phyloP scores from a whole-genome alignment of 306 rosid species.

The Fragaria ananassa region DNA sequence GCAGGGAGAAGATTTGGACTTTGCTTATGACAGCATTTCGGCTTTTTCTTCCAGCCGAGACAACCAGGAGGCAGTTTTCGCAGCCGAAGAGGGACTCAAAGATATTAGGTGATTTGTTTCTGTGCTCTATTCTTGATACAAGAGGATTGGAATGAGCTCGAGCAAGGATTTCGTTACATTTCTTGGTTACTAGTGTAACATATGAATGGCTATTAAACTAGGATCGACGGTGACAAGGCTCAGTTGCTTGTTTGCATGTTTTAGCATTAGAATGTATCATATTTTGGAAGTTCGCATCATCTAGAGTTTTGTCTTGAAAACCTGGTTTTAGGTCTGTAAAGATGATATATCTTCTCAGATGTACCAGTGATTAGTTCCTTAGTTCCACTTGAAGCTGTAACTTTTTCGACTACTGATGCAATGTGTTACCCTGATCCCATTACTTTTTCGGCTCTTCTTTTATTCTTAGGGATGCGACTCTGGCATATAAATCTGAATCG shows the following conservation, averaged over 20 bases:
- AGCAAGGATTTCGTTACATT: not conserved
- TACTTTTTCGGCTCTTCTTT: constrained; percentile 17
- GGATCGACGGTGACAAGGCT: not conserved
- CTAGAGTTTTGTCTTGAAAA: not conserved
- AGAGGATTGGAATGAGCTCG: not conserved
- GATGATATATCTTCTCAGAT: not conserved
- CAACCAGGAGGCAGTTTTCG: constrained; percentile 86
- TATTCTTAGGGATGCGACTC: constrained; percentile 67
- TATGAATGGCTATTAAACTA: not conserved
- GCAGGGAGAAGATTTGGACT: constrained; percentile 91
- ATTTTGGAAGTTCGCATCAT: not conserved
- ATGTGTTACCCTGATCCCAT: not conserved
- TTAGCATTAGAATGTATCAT: not conserved
- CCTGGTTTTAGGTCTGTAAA: not conserved
- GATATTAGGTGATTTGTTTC: constrained; percentile 53
- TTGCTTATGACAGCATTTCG: constrained; percentile 80
- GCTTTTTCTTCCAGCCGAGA: constrained; percentile 84
- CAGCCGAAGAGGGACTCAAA: constrained; percentile 77
- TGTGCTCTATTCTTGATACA: not conserved
- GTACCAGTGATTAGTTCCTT: not conserved
- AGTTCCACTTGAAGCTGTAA: not conserved
- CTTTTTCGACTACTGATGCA: constrained; percentile 3
- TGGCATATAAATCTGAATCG: constrained; percentile 72
- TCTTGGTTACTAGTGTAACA: not conserved
- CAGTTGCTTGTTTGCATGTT: not conserved